Conservation (phyloP, 2,329 filamentous ascomycete species). For the Orbilia oligospora region DNA sequence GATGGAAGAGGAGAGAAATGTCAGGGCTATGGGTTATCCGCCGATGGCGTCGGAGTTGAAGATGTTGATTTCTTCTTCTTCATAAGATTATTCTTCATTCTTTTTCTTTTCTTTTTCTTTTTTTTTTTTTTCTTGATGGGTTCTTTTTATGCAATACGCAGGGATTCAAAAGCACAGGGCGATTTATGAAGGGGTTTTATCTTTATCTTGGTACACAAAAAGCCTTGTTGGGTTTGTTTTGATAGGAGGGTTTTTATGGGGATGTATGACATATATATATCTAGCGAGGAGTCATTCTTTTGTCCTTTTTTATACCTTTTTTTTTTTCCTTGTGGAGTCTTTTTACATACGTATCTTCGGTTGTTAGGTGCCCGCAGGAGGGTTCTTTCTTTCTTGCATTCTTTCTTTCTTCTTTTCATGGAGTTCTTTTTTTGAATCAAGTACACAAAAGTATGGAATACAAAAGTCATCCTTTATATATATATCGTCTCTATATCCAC, state of each 20-base stretch:
- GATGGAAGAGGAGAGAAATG: constrained; percentile 63
- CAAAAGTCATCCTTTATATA: neutral
- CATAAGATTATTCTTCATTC: neutral
- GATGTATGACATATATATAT: neutral
- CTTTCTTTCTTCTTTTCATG: no score
- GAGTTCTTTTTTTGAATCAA: no score
- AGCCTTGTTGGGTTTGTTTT: neutral
- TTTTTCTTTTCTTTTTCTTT: neutral
- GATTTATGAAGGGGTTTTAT: neutral
- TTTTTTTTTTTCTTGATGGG: neutral
- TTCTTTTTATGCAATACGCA: neutral
- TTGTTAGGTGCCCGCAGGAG: no score
- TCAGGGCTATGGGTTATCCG: constrained; percentile 64
- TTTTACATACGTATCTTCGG: no score
- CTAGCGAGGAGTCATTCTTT: neutral
- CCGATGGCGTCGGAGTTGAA: constrained; percentile 63
- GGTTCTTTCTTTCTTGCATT: no score
- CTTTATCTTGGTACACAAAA: neutral
- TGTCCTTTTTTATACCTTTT: neutral
- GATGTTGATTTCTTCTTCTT: constrained; percentile 6
- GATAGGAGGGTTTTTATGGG: neutral
- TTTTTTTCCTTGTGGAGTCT: no score
- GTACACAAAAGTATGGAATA: no score
- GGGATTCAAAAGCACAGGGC: neutral
- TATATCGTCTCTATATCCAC: no score